Evolutionary conservation across 768 basidiomycete genomes (phyloP), one percentile per base, ranked within the genome.

Genomic region (Russula sp.): DNA sequence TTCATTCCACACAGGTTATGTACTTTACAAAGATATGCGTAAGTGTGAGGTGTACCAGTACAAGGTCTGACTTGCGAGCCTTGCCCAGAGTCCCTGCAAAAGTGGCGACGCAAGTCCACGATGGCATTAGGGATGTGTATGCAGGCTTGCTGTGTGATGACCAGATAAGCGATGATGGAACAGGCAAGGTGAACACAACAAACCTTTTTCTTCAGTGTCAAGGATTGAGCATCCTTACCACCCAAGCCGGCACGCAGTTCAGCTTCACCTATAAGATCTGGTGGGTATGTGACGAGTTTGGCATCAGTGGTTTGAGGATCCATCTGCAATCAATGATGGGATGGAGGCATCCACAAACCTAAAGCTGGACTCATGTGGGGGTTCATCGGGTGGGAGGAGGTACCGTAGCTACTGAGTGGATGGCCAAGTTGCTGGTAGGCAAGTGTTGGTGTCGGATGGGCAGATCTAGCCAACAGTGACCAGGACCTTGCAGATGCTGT

Each of bases 281-380:
- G 55, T 0, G 82, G 78, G 5, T 86, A 72, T 36, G 68, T 63
- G 42, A 66, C 64, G 6, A 86, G 61, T 53, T 86, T 83, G 16
- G 50, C 16, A 58, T 78, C 78, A 82, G 60, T 29, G 65, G n/a
- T n/a, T n/a, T n/a, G n/a, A n/a, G n/a, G n/a, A n/a, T n/a, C n/a
- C n/a, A n/a, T n/a, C n/a, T n/a, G 66, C 2, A 42, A 36, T 48
- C 58, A 63, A 18, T 63, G 57, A 25, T 66, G 67, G 6, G 70
- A 66, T 25, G 80, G 77, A 0, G 79, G 75, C 63, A 79, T 78
- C 6, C 84, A 78, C 38, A 75, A 62, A 5, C 77, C 71, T 66
- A 87, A 45, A 5, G 83, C 83, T 6, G 87, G 86, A 67, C 86
- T 88, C 1, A 70, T 81, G 3, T 83, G 80, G 59, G 74, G 72